Evolutionary conservation across 768 basidiomycete genomes (phyloP).

Genomic region (Imleria badia): DNA sequence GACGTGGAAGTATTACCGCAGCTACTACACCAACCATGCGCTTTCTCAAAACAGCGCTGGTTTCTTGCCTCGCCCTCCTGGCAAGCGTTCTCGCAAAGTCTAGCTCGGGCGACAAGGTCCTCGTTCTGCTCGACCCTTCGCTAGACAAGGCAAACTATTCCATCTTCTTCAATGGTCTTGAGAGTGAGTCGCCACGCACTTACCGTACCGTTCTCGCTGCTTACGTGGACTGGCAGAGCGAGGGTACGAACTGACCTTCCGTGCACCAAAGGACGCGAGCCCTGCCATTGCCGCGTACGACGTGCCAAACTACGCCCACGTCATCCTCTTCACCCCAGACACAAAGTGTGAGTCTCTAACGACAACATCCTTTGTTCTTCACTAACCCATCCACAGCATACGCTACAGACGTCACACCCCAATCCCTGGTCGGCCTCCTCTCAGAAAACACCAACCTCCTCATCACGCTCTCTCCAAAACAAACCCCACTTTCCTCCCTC

Average conservation of each 20-base stretch:
- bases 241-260: slow-evolving; percentile 87
- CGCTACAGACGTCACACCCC: slow-evolving; percentile 75
- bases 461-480: slow-evolving; percentile 73
- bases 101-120: slow-evolving; percentile 78
- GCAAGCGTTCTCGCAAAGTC: slow-evolving; percentile 50
- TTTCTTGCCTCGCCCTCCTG: slow-evolving; percentile 31
- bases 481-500: slow-evolving; percentile 71
- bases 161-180: slow-evolving; percentile 76
- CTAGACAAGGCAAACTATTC: slow-evolving; percentile 70
- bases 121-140: slow-evolving; percentile 79
- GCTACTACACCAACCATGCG: slow-evolving; percentile 23
- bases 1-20: slow-evolving; percentile 21
- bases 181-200: slow-evolving; percentile 46
- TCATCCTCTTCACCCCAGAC: slow-evolving; percentile 84
- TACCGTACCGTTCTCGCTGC: not conserved
- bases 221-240: slow-evolving; percentile 46
- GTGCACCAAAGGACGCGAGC: slow-evolving; percentile 71
- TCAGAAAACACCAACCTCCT: slow-evolving; percentile 78
- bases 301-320: slow-evolving; percentile 75
- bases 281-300: slow-evolving; percentile 70
- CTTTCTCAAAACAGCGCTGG: slow-evolving; percentile 25
- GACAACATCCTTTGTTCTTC: too few species aligned
- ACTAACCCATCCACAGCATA: slow-evolving; percentile 44
- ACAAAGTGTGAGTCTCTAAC: slow-evolving; percentile 64
- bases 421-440: slow-evolving; percentile 72